phyloP scores from a whole-genome alignment of 257 asterid species.

The Thymus quinquecostatus region DNA sequence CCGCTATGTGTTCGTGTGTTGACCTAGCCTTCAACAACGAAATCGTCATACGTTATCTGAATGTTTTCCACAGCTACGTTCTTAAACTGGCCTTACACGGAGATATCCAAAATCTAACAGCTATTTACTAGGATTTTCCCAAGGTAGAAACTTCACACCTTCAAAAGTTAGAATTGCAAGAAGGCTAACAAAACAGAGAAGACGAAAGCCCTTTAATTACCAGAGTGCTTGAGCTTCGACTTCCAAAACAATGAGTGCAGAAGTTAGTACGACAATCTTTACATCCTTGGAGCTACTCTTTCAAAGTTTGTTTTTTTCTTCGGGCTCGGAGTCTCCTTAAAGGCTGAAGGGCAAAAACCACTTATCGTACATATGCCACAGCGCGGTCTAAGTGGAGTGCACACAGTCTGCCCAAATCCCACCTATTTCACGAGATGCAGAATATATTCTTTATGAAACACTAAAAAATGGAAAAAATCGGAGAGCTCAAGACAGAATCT shows the following conservation, averaged over 20 bases:
- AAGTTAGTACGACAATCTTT: too few species aligned
- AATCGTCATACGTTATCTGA: neutral
- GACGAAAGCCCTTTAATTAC: too few species aligned
- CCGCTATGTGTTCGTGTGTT: too few species aligned
- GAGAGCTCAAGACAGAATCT: neutral
- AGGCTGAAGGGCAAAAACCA: constrained; percentile 84
- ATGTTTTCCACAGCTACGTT: neutral
- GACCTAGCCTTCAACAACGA: too few species aligned
- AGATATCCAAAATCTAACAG: neutral
- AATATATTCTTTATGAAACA: neutral
- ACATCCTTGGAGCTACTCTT: too few species aligned
- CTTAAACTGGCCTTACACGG: neutral
- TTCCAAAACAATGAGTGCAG: too few species aligned
- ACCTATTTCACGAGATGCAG: constrained; percentile 51
- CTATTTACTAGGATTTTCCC: too few species aligned
- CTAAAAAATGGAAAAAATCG: neutral
- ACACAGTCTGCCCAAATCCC: constrained; percentile 95
- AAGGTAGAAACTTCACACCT: too few species aligned
- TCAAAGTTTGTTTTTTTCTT: constrained; percentile 34
- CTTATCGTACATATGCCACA: constrained; percentile 70
- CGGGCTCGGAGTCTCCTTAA: constrained; percentile 63
- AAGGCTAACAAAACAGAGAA: too few species aligned
- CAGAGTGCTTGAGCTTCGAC: too few species aligned
- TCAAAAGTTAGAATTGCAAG: too few species aligned
- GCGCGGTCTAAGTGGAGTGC: constrained; percentile 88